Base-by-base conservation (phyloP, 2,329 filamentous ascomycete genomes). In the Sclerotinia glacialis region DNA sequence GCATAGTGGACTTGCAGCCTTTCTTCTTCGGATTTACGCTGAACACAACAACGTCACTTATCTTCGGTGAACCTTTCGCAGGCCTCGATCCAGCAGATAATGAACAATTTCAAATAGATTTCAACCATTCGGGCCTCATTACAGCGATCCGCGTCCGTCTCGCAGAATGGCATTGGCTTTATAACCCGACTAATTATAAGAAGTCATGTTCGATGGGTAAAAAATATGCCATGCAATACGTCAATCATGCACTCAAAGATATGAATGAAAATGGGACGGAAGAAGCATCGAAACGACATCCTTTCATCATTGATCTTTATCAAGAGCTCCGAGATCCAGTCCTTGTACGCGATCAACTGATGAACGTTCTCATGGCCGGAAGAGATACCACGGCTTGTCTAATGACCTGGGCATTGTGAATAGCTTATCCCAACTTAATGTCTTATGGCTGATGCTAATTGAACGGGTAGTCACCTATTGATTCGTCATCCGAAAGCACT, bases 41-140 rank as follows among this genome's bases (percentile, higher is more conserved):
- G 26, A 84, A 50, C 68, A 82, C 81, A 0, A 81, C 84, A 0
- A 87, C 84, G 0, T 82, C 83, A 50, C 83, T 87, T 67, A 76
- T 88, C 3, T 85, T 87, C 61, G 85, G 85, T 18, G 77, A 83
- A 52, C 28, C 49, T 52, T 23, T 52, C 16, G 23, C 16, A 2
- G 47, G 26, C 47, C 42, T 61, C 18, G 28, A 28, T 18, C 28
- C 49, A 3, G 23, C 49, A 9, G 49, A 52, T 16, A 52, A 52
- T 9, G 49, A 52, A 52, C 49, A 52, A 18, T 52, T 52, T 28
- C 23, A 23, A 52, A 26, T 14, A 14, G 49, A 23, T 18, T 52
- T 52, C 23, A 52, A 52, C 28, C 14, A 23, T 28, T 23, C 49
- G 28, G 23, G 28, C 26, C 23, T 28, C 44, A 31, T 50, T 5